Conservation (phyloP, 345 rosid genomes). For the Pistacia integerrima region DNA sequence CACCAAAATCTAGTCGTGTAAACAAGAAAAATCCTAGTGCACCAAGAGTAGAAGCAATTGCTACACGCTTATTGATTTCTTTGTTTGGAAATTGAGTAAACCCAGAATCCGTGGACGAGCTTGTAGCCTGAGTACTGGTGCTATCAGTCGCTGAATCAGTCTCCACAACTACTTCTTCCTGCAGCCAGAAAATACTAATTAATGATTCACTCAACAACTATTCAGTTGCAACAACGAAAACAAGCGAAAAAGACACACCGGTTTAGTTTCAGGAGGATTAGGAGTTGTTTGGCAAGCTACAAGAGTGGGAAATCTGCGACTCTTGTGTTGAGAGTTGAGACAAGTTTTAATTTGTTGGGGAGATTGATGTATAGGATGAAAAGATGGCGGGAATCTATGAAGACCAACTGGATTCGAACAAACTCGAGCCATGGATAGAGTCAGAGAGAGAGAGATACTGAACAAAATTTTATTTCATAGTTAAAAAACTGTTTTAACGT, state of each 20-base stretch:
- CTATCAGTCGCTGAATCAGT: conserved; percentile 24
- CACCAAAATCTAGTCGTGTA: conserved; percentile 48
- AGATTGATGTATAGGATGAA: conserved; percentile 17
- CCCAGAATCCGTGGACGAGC: conserved; percentile 36
- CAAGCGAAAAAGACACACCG: conserved; percentile 8
- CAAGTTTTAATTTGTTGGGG: conserved; percentile 13
- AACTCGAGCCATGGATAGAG: conserved; percentile 36
- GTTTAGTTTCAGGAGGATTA: conserved; percentile 32
- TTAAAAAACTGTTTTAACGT: too few species aligned
- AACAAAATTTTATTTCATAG: too few species aligned
- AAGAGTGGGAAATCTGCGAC: conserved; percentile 27
- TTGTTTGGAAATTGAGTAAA: conserved; percentile 53
- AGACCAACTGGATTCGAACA: conserved; percentile 40
- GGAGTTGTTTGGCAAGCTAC: conserved; percentile 48
- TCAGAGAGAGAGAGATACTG: neutral
- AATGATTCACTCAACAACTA: neutral
- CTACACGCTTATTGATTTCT: conserved; percentile 36
- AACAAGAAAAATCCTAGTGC: conserved; percentile 49
- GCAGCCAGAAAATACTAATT: conserved; percentile 20
- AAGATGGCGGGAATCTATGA: conserved; percentile 39
- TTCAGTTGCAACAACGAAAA: too few species aligned
- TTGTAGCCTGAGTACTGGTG: conserved; percentile 12
- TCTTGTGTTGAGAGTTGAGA: conserved; percentile 1
- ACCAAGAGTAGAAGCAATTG: conserved; percentile 37
- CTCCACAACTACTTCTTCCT: conserved; percentile 54